phyloP scores from a whole-genome alignment of 306 rosid genomes.

The Ziziphus jujuba region DNA sequence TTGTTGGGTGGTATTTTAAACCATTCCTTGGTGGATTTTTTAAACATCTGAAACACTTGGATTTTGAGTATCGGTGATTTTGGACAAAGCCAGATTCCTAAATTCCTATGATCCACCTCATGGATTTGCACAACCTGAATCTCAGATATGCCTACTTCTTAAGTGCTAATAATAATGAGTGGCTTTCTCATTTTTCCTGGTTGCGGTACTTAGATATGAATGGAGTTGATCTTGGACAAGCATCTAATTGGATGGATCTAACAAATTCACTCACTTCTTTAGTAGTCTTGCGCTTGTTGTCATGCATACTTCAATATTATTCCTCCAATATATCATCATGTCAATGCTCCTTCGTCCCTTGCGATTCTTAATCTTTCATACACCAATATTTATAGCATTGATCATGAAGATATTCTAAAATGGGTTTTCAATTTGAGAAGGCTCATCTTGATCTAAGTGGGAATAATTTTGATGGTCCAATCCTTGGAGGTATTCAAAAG shows the following conservation, averaged over 20 bases:
- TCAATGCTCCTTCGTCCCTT: not conserved
- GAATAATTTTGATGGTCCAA: conserved; percentile 11
- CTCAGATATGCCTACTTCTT: not conserved
- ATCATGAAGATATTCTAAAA: not conserved
- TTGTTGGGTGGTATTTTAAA: too few species aligned
- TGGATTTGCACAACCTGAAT: conserved; percentile 28
- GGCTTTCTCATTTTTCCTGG: conserved; percentile 23
- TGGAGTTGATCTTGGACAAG: conserved; percentile 10
- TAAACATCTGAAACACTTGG: conserved; percentile 20
- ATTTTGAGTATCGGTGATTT: conserved; percentile 32
- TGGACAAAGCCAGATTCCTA: conserved; percentile 20
- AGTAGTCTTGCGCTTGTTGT: not conserved
- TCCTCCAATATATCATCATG: not conserved
- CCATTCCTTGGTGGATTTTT: conserved; percentile 20
- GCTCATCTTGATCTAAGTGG: not conserved
- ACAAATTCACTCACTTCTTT: conserved; percentile 16
- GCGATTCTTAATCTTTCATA: not conserved
- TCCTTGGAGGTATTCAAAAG: conserved; percentile 15
- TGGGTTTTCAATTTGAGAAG: conserved; percentile 3
- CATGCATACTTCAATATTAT: not conserved
- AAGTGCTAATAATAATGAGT: conserved; percentile 19
- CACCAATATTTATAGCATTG: not conserved
- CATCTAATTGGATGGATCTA: conserved; percentile 25
- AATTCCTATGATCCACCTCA: conserved; percentile 37
- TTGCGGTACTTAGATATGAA: conserved; percentile 27